Evolutionary conservation across 1,284 basidiomycete species (phyloP), one percentile per base, ranked within the genome.

Genomic region (Microbotryum violaceum): DNA sequence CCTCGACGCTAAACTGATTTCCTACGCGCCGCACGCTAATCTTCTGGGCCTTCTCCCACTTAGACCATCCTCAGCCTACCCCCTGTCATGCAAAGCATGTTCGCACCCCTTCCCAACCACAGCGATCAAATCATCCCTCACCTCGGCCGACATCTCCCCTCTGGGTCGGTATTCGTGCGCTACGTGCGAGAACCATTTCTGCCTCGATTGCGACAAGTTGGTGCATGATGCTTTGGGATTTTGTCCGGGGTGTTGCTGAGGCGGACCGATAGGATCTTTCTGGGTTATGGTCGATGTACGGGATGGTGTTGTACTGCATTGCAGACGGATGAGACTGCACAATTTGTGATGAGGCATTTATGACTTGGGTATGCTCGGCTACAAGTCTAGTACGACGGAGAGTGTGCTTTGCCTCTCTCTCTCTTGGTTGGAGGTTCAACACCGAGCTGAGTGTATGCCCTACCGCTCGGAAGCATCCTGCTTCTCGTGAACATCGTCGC

Each of bases 131-230:
- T 60, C 49, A 31, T 27, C 27, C 50, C 47, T 59, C 61, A 8
- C 57, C 8, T 76, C 79, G 48, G 87, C 88, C 60, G 86, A 86
- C 2, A 78, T 91, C 70, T 89, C 86, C 66, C 82, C 85, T 1
- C 77, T 86, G 2, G 87, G 88, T n/a, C 80, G 89, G 29, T 92
- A 92, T 75, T 80, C 82, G 49, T 91, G 87, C 74, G 77, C 77
- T 10, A 77, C 78, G 49, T 83, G 82, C 73, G 68, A 74, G n/a
- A 73, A 79, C 57, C 76, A 81, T 66, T 83, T 88, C 70, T 88
- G 87, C 71, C 78, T 81, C 23, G 85, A 88, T 49, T 89, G 87
- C 70, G 87, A 89, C 75, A 78, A 87, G 31, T 86, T 86, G 33
- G 68, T 72, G 42, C 71, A 73, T 56, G 68, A 70, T 20, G 68